Conservation (phyloP, 805 yeast genomes). For the Novakomyces olei region DNA sequence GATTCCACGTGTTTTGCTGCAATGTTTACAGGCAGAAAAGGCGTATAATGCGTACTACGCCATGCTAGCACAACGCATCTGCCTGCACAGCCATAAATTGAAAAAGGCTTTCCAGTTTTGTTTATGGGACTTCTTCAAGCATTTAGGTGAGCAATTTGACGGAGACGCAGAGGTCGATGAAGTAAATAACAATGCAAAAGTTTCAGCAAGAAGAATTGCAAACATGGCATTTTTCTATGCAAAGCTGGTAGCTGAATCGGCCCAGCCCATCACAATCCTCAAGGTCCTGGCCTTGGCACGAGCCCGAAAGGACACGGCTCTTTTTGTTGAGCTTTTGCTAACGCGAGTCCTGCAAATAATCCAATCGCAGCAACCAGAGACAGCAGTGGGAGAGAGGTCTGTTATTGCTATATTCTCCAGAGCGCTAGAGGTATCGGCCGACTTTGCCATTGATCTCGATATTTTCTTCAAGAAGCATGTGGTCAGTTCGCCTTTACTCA, state of each 20-base stretch:
- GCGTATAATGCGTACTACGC: slow-evolving; percentile 81
- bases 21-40: slow-evolving; percentile 67
- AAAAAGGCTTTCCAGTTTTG: slow-evolving; percentile 72
- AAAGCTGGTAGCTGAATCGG: slow-evolving; percentile 44
- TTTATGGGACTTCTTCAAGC: slow-evolving; percentile 68
- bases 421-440: too few relatives aligned
- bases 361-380: too few relatives aligned
- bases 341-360: too few relatives aligned
- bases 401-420: too few relatives aligned
- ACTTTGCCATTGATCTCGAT: too few relatives aligned
- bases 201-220: slow-evolving; percentile 34
- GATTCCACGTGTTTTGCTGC: slow-evolving; percentile 63
- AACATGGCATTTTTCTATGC: slow-evolving; percentile 73
- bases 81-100: slow-evolving; percentile 43
- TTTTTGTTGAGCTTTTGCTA: too few relatives aligned
- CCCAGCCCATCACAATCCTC: slow-evolving; percentile 49
- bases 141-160: slow-evolving; percentile 36
- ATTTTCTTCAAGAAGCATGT: too few relatives aligned
- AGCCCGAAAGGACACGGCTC: too few relatives aligned
- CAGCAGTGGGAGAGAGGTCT: too few relatives aligned
- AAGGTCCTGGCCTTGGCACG: too few relatives aligned
- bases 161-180: slow-evolving; percentile 16
- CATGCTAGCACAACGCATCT: slow-evolving; percentile 49
- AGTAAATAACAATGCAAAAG: slow-evolving; percentile 23
- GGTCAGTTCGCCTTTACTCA: too few relatives aligned